Evolutionary conservation across 257 asterid species (phyloP), one percentile per base, ranked within the genome.

Genomic region (Solanum ossicruentum): DNA sequence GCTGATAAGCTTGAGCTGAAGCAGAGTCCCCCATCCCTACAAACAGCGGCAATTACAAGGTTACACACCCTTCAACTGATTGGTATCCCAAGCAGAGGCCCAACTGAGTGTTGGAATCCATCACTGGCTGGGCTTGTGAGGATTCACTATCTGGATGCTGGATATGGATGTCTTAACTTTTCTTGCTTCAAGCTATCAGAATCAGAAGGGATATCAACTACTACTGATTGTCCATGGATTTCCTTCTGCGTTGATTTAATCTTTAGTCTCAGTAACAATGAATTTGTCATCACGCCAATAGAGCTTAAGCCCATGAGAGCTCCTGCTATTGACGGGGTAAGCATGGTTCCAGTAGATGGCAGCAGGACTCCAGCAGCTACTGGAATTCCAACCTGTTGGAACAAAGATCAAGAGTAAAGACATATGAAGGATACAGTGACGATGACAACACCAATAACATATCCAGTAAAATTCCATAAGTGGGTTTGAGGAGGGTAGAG

Each of bases 241-340:
- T 91, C 91, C 80, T 84, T 86, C 75, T 91, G 87, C 67, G 54
- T 83, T 8, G 97, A 83, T 51, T 86, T 75, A 84, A 91, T 92
- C 90, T 92, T 97, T 54, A 94, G 83, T 88, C 97, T 89, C 85
- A 97, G 89, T 56, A 95, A 91, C 81, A 97, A 90, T 2, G 99
- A 97, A 91, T 97, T 97, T 63, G 96, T 83, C 98, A 94, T 93
- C 65, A 97, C 99, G 21, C 98, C 99, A 54, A 97, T 90, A 36
- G 98, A 97, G 91, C 99, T 97, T 87, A 97, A 89, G 66, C 99
- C 99, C 99, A 96, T 96, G 61, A 96, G 94, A 63, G 97, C 99
- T 73, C 99, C 99, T 4, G 99, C 98, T 71, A 97, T 91, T 56
- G 99, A 97, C 80, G 99, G 99, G 58, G 99, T 94, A 28, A 97